Base-by-base conservation (phyloP, 768 basidiomycete species). In the Phanerochaete carnosa region DNA sequence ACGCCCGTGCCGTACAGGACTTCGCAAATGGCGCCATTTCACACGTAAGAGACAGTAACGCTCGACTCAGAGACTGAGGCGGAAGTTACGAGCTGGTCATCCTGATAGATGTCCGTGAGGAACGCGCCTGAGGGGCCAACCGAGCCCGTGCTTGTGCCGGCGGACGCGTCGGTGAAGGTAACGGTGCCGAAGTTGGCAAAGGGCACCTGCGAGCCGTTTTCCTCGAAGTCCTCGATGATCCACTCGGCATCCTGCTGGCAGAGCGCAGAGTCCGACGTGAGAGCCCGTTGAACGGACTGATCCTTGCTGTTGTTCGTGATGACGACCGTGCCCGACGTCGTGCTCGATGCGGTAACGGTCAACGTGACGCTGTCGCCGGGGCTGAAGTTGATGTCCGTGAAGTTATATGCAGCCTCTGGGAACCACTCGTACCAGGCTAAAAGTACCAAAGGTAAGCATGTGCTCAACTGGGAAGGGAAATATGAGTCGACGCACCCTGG, bases 181-280 rank as follows among this genome's bases (percentile, higher is more conserved):
- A 74, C 71, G 15, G 69, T 69, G 57, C 71, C 71, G 35, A 73
- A 74, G 68, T 73, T 67, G 32, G 74, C 72, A 43, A 74, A 70
- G n/a, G 71, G 68, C n/a, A 74, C 74, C 30, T 63, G 66, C 46
- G 33, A 43, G 33, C 35, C 30, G 45, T 63, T 61, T 43, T 57
- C 52, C 52, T 53, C 52, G 22, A 53, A 53, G 52, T 53, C 52
- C 52, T 53, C 52, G 52, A 53, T 32, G 45, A 75, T 75, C 72
- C 73, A 75, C 62, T 74, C 71, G 0, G 70, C 73, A 62, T 71
- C 68, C 64, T 69, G 55, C 30, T 53, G 57, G 61, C 66, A 71
- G 33, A 71, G 64, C 16, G 65, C 61, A 35, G 52, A 26, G 8
- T 61, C 45, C 23, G 70, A 71, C 1, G 68, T 64, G 62, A 74